Conservation (phyloP, 441 rosid genomes). For the Biscutella auriculata region DNA sequence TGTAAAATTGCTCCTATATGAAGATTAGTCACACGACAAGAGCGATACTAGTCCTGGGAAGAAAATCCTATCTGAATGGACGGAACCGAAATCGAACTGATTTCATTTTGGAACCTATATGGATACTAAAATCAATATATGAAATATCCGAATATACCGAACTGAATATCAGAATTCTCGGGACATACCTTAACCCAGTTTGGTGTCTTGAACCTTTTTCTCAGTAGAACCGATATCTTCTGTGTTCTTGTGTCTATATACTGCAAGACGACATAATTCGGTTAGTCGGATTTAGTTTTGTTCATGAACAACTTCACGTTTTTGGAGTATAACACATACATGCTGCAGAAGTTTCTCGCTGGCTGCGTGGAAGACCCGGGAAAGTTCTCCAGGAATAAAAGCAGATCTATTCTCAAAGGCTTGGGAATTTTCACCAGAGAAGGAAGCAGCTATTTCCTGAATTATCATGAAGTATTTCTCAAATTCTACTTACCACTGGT, state of each 20-base stretch:
- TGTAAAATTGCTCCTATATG: background rate
- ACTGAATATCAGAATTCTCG: too few species aligned
- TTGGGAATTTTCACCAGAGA: slow-evolving; percentile 62
- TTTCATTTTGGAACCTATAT: too few species aligned
- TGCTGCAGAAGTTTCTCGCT: slow-evolving; percentile 80
- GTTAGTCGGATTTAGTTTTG: slow-evolving; percentile 9
- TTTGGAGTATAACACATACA: slow-evolving; percentile 33
- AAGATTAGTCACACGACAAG: slow-evolving; percentile 4
- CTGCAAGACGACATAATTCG: slow-evolving; percentile 31
- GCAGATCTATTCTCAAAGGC: slow-evolving; percentile 65
- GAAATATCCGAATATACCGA: too few species aligned
- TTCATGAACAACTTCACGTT: background rate
- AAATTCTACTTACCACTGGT: background rate
- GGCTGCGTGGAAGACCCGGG: slow-evolving; percentile 65
- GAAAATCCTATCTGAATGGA: too few species aligned
- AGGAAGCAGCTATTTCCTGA: slow-evolving; percentile 82
- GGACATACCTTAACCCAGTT: slow-evolving; percentile 98
- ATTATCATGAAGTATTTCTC: slow-evolving; percentile 1
- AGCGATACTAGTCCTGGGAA: too few species aligned
- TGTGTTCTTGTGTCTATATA: slow-evolving; percentile 72
- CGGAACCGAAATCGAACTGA: too few species aligned
- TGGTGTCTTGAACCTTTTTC: slow-evolving; percentile 89
- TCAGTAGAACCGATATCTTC: slow-evolving; percentile 69
- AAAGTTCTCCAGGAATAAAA: slow-evolving; percentile 82
- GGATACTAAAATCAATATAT: too few species aligned